Base-by-base conservation (phyloP, 495 filamentous ascomycete species). In the Zalerion maritima region DNA sequence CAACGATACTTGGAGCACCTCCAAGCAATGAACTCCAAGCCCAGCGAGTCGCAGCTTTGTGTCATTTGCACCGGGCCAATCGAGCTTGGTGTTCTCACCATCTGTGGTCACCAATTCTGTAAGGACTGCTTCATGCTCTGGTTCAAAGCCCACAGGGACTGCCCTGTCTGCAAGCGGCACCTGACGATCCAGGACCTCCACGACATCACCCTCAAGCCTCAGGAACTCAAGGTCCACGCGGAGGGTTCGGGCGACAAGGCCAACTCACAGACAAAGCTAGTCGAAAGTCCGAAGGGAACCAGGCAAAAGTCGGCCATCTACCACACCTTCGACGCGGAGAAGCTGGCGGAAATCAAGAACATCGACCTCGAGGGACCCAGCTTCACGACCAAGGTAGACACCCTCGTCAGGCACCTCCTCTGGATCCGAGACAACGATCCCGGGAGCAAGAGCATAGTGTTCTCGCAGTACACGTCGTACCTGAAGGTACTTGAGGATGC, bases 21-120 rank as follows among this genome's bases (percentile, higher is more conserved):
- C 19, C 57, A 64, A 34, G 48, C 60, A 14, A 32, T 38, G 0
- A 77, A 82, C 11, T 58, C 69, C 4, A 55, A 52, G 22, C 50
- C 63, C n/a, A 53, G 74, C 18, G 65, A 74, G 36, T 55, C 70
- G 12, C 60, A 66, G 22, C 67, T 73, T 12, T 94, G 85, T 47
- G 64, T 87, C 37, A 92, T 94, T 37, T 93, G 85, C 47, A 71
- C 77, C 32, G 57, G 61, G 1, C 37, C 54, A 4, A 85, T 92
- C 46, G 76, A 78, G 41, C 52, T 68, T 24, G 89, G 87, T 24
- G 75, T 86, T 17, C 58, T 97, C 42, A 94, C 87, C 2, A 65
- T 77, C 2, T 97, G 87, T 50, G 87, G 87, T 1, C 87, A 97
- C 43, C 71, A 78, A 33, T 94, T 80, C 42, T 94, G 87, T 55